These are phyloP conservation scores for Cladorrhinum samala DNA, from an alignment of 495 filamentous ascomycete species.

Conservation along the genomic window DNA sequence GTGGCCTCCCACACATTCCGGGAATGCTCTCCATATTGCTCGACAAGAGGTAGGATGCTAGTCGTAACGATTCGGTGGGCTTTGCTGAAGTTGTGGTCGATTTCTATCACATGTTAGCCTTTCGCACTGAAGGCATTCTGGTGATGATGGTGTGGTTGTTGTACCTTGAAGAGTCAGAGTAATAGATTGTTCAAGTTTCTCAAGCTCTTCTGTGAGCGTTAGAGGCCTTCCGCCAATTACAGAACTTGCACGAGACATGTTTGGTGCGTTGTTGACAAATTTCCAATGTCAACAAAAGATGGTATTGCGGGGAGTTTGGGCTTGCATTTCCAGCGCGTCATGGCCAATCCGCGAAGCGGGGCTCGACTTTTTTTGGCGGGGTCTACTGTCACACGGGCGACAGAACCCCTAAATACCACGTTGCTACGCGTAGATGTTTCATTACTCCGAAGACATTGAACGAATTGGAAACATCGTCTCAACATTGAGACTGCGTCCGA, in stretches of 20 bases:
- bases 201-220: conserved; percentile 87
- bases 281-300: conserved; percentile 12
- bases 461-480: too few species aligned
- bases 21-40: conserved; percentile 92
- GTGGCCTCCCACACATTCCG: conserved; percentile 94
- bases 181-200: conserved; percentile 94
- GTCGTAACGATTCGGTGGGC: conserved; percentile 94
- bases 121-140: not conserved
- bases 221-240: conserved; percentile 55
- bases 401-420: too few species aligned
- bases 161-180: conserved; percentile 90
- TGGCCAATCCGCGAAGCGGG: conserved; percentile 1
- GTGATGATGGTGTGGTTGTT: conserved; percentile 6
- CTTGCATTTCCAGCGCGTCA: conserved; percentile 8
- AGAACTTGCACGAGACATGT: conserved; percentile 39
- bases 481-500: too few species aligned
- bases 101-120: conserved; percentile 53
- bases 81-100: conserved; percentile 96
- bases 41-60: conserved; percentile 88
- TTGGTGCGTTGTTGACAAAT: conserved; percentile 14
- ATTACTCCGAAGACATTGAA: too few species aligned
- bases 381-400: too few species aligned
- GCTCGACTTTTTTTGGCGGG: conserved; percentile 17
- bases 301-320: not conserved
- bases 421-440: too few species aligned